phyloP scores from a whole-genome alignment of 2,329 filamentous ascomycete species.

The Talaromyces verruculosus region DNA sequence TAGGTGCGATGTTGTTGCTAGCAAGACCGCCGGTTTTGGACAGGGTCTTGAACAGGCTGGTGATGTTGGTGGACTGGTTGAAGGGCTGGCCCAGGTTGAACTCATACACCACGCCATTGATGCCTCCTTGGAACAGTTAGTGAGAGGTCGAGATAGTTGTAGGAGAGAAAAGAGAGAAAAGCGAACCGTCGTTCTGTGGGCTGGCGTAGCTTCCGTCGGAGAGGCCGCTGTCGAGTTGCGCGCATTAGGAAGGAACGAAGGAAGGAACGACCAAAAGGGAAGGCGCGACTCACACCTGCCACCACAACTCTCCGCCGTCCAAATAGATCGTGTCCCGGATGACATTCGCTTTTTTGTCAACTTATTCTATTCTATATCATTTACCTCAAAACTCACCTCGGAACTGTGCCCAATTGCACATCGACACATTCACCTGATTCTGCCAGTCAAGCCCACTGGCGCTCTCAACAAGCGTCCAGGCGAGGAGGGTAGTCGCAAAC shows the following conservation, averaged over 20 bases:
- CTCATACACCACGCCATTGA: slow-evolving; percentile 55
- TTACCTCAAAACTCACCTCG: slow-evolving; percentile 34
- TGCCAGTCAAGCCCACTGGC: slow-evolving; percentile 20
- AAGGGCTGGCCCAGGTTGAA: slow-evolving; percentile 62
- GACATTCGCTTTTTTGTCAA: slow-evolving; percentile 50
- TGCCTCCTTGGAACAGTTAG: slow-evolving; percentile 49
- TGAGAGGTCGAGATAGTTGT: neutral
- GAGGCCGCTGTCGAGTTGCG: slow-evolving; percentile 16
- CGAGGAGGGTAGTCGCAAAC: neutral
- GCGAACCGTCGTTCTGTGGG: slow-evolving; percentile 45
- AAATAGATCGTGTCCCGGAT: slow-evolving; percentile 65
- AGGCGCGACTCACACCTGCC: slow-evolving; percentile 43
- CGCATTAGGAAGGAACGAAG: slow-evolving; percentile 18
- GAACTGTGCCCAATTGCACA: slow-evolving; percentile 58
- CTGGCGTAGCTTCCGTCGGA: slow-evolving; percentile 22
- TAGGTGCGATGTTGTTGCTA: slow-evolving; percentile 56
- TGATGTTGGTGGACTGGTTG: slow-evolving; percentile 54
- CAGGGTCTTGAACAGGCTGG: slow-evolving; percentile 50
- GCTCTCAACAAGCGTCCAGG: neutral
- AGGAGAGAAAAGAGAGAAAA: neutral
- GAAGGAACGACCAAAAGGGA: slow-evolving; percentile 26
- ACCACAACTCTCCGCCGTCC: slow-evolving; percentile 61
- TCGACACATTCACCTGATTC: slow-evolving; percentile 58
- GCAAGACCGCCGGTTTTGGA: slow-evolving; percentile 51
- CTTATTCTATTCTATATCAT: too few relatives aligned